Conservation (phyloP, 495 filamentous ascomycete genomes). For the Lineolata rhizophorae region DNA sequence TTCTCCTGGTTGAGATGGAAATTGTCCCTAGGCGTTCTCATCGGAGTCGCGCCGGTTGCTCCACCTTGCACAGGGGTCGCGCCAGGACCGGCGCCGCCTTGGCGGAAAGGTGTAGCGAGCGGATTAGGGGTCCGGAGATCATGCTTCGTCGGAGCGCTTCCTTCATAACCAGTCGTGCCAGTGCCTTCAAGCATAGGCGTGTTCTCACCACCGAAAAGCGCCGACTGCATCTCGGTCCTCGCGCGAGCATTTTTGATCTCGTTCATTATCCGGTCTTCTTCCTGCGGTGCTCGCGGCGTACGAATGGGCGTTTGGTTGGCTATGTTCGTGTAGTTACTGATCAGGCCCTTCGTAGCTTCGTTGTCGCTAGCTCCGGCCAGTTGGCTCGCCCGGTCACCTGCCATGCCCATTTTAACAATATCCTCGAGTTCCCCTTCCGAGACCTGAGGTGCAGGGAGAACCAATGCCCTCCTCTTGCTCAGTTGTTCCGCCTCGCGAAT, state of each 20-base stretch:
- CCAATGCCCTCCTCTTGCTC: conserved; percentile 64
- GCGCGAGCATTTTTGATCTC: conserved; percentile 90
- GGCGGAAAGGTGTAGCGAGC: conserved; percentile 72
- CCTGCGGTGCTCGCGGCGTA: conserved; percentile 71
- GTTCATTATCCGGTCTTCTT: conserved; percentile 89
- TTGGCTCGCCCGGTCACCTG: conserved; percentile 67
- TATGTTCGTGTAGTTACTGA: conserved; percentile 65
- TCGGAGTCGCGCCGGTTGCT: conserved; percentile 55
- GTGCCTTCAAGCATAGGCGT: conserved; percentile 64
- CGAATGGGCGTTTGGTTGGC: conserved; percentile 72
- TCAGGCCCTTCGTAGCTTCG: conserved; percentile 61
- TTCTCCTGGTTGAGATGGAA: conserved; percentile 60
- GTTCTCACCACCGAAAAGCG: conserved; percentile 82
- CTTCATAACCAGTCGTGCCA: conserved; percentile 73
- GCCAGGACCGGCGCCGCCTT: conserved; percentile 37
- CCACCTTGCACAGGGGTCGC: conserved; percentile 44
- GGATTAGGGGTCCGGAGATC: conserved; percentile 80
- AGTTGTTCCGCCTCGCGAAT: conserved; percentile 92
- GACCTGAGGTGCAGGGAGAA: conserved; percentile 74
- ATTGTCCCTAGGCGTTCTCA: conserved; percentile 77
- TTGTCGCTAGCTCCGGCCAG: conserved; percentile 61
- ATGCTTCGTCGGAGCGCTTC: conserved; percentile 60
- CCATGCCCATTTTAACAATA: conserved; percentile 96
- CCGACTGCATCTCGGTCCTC: conserved; percentile 88
- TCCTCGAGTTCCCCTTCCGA: conserved; percentile 84